phyloP scores from a whole-genome alignment of 768 basidiomycete species.

The Macrolepiota dolichaula region DNA sequence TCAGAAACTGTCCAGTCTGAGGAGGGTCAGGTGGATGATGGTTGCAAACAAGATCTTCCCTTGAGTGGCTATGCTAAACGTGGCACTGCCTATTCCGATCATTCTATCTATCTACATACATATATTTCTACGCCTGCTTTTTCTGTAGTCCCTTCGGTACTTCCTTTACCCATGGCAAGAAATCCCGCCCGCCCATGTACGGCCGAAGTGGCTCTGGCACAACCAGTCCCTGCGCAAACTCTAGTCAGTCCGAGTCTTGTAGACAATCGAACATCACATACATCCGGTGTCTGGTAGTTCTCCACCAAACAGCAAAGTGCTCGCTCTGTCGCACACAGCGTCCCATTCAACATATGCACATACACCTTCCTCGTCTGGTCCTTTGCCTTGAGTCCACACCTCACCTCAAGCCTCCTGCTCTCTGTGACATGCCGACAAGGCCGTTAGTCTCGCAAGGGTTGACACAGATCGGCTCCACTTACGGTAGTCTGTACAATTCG shows the following conservation, averaged over 20 bases:
- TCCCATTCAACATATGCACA: conserved; percentile 99
- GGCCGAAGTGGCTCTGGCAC: conserved; percentile 89
- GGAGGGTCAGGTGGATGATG: neutral
- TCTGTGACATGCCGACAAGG: conserved; percentile 49
- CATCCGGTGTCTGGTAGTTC: conserved; percentile 95
- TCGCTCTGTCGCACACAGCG: conserved; percentile 94
- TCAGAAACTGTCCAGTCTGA: neutral
- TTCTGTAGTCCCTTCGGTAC: conserved; percentile 75
- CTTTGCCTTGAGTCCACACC: conserved; percentile 87
- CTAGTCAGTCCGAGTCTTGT: conserved; percentile 7
- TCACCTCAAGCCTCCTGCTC: conserved; percentile 87
- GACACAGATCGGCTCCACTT: conserved; percentile 29
- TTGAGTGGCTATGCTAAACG: conserved; percentile 13
- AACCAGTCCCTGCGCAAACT: conserved; percentile 66
- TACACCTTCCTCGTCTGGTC: conserved; percentile 91
- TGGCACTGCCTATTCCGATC: conserved; percentile 8
- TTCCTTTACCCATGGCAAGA: conserved; percentile 80
- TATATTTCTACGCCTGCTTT: conserved; percentile 46
- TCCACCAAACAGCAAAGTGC: conserved; percentile 97
- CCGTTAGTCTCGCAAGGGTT: neutral
- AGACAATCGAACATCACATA: conserved; percentile 33
- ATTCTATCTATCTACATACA: neutral
- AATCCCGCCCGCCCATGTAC: conserved; percentile 95
- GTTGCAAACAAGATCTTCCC: conserved; percentile 3
- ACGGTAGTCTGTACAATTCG: conserved; percentile 99